Percentiles rank a stretch among this genome's conserved stretches.
Conservation (phyloP, 1,139 yeast species). For the Zygosaccharomyces pseudobailii region DNA sequence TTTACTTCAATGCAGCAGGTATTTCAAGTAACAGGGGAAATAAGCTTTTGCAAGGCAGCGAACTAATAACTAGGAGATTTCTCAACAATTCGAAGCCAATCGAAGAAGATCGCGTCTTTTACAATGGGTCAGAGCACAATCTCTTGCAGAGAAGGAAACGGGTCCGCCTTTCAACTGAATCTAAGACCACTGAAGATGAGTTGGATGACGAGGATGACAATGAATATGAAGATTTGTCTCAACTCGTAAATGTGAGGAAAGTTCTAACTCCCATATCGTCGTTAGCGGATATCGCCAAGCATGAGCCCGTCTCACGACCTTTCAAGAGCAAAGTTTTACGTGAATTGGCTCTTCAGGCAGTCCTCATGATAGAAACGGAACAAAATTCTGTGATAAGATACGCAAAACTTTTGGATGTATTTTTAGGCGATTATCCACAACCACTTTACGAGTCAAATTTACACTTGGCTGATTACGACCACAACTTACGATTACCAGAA, state of each 20-base stretch:
- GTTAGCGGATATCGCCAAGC: conserved; percentile 73
- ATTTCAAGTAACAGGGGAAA: conserved; percentile 53
- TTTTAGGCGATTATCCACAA: conserved; percentile 82
- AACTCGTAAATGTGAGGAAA: conserved; percentile 43
- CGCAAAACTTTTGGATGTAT: conserved; percentile 65
- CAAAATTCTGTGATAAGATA: conserved; percentile 69
- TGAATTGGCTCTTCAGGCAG: conserved; percentile 62
- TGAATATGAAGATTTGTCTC: conserved; percentile 38
- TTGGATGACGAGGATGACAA: conserved; percentile 35
- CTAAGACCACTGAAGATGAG: conserved; percentile 32
- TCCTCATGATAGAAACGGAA: conserved; percentile 74
- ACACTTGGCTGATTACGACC: conserved; percentile 66
- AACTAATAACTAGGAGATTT: conserved; percentile 35
- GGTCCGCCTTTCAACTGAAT: conserved; percentile 21
- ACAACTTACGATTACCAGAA: conserved; percentile 39
- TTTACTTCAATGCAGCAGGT: conserved; percentile 31
- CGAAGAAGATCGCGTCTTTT: conserved; percentile 35
- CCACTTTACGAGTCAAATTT: conserved; percentile 59
- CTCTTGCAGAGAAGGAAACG: conserved; percentile 31
- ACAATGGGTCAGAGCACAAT: conserved; percentile 35
- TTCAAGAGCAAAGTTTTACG: conserved; percentile 49
- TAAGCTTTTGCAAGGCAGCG: conserved; percentile 49
- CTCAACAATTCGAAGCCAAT: conserved; percentile 36
- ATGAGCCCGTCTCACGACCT: conserved; percentile 64
- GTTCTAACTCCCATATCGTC: conserved; percentile 72